Evolutionary conservation across 1,139 yeast species (phyloP).

Genomic region (Geotrichum siamense): DNA sequence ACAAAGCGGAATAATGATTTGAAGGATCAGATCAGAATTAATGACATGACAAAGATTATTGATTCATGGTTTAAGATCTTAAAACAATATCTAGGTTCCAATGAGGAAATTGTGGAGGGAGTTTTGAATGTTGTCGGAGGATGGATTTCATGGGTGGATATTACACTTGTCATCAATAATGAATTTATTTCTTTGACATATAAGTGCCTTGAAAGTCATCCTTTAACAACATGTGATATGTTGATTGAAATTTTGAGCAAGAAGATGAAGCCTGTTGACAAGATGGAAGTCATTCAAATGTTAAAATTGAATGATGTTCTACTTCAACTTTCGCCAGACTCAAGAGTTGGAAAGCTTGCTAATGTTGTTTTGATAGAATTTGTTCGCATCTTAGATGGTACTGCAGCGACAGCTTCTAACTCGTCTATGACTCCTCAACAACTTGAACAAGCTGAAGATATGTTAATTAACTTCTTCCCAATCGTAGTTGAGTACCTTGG

Average conservation of each 20-base stretch:
- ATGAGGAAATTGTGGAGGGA: conserved; percentile 46
- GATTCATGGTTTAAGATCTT: conserved; percentile 63
- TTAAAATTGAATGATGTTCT: conserved; percentile 58
- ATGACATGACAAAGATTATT: conserved; percentile 66
- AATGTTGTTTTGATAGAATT: conserved; percentile 74
- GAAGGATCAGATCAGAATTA: conserved; percentile 73
- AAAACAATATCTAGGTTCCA: conserved; percentile 29
- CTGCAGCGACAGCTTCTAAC: conserved; percentile 30
- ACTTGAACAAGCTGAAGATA: conserved; percentile 36
- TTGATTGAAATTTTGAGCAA: conserved; percentile 77
- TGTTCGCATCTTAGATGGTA: conserved; percentile 54
- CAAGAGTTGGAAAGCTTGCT: conserved; percentile 65
- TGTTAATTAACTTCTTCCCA: conserved; percentile 64
- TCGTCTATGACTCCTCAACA: conserved; percentile 17
- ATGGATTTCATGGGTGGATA: conserved; percentile 94
- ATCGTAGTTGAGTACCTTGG: conserved; percentile 60
- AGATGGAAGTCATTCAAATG: conserved; percentile 65
- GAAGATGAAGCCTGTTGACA: conserved; percentile 86
- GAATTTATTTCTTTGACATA: conserved; percentile 58
- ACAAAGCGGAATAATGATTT: conserved; percentile 61
- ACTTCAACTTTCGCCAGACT: conserved; percentile 40
- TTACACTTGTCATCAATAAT: conserved; percentile 63
- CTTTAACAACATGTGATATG: conserved; percentile 58
- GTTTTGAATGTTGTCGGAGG: conserved; percentile 69
- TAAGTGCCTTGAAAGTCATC: conserved; percentile 43